phyloP scores from a whole-genome alignment of 2,329 filamentous ascomycete genomes.

The Fusarium incarnatum region DNA sequence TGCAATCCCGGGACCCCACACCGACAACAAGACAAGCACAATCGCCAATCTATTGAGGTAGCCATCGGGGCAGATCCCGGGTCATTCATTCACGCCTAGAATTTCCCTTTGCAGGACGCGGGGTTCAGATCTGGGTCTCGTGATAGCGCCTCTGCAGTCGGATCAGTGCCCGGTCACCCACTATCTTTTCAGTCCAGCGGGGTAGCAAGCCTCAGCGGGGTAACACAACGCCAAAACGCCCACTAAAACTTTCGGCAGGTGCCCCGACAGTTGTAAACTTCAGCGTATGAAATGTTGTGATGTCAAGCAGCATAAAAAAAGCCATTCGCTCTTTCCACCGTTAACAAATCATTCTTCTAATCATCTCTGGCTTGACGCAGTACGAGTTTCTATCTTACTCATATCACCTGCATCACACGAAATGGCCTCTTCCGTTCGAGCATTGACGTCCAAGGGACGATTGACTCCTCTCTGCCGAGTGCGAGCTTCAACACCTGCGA shows the following conservation, averaged over 20 bases:
- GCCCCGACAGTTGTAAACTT: conserved; percentile 20
- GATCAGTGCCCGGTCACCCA: conserved; percentile 14
- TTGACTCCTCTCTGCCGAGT: conserved; percentile 32
- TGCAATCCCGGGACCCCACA: conserved; percentile 5
- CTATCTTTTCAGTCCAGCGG: not conserved
- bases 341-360: not conserved
- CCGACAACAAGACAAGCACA: not conserved
- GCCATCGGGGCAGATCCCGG: conserved; percentile 31
- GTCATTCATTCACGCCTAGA: not conserved
- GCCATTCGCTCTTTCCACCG: conserved; percentile 4
- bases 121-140: conserved; percentile 8
- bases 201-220: conserved; percentile 9
- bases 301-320: conserved; percentile 38
- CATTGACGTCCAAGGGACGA: conserved; percentile 37
- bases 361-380: conserved; percentile 10
- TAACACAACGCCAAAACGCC: conserved; percentile 1
- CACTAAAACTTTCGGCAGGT: conserved; percentile 23
- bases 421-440: conserved; percentile 40
- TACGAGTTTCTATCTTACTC: not conserved
- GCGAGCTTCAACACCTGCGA: conserved; percentile 16
- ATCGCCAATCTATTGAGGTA: conserved; percentile 9
- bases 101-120: not conserved
- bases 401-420: not conserved
- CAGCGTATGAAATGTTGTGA: not conserved
- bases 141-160: conserved; percentile 24